Base-by-base conservation (phyloP, 805 yeast species). In the Groenewaldozyma tartarivorans region DNA sequence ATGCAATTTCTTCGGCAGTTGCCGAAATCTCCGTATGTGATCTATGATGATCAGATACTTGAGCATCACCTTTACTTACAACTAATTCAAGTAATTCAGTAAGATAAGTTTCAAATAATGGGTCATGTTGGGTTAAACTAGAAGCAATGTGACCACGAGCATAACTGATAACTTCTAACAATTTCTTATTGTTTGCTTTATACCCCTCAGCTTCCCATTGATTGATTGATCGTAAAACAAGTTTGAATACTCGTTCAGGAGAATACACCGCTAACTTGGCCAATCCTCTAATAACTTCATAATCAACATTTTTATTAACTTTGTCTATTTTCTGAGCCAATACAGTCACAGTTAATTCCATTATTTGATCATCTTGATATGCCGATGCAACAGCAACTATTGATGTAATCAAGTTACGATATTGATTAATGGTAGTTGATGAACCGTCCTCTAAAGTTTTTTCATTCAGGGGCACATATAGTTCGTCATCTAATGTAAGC, bases 61-160 rank as follows among this genome's bases (percentile, higher is more conserved):
- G 81, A 18, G 77, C 81, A 49, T 87, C 95, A 36, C 96, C 97
- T 50, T 78, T 77, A 26, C 80, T 67, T 32, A 85, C 72, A 40
- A 86, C 79, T 1, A 74, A 69, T 20, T 72, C 72, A 45, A 92
- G 66, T 17, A 87, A 60, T 46, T 83, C 88, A 29, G 67, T 67
- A 46, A 92, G 62, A 51, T 80, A 84, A 4, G 72, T 61, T 3
- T 57, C 63, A 60, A 67, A 80, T 38, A 77, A 63, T 9, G 76
- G 75, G 40, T 71, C 54, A 3, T 36, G 45, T 5, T 41, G 47
- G 13, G 37, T 41, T 21, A 57, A 43, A 11, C 48, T 38, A 31
- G 46, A 38, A 21, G 46, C 39, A 18, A 48, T 38, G 18, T 32
- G 13, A 41, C 47, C 29, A 37, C 50, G 16, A 27, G 55, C 45